These are phyloP conservation scores for Globisporangium orthogonon DNA, from an alignment of 352 stramenopile species.

Conservation along the genomic window DNA sequence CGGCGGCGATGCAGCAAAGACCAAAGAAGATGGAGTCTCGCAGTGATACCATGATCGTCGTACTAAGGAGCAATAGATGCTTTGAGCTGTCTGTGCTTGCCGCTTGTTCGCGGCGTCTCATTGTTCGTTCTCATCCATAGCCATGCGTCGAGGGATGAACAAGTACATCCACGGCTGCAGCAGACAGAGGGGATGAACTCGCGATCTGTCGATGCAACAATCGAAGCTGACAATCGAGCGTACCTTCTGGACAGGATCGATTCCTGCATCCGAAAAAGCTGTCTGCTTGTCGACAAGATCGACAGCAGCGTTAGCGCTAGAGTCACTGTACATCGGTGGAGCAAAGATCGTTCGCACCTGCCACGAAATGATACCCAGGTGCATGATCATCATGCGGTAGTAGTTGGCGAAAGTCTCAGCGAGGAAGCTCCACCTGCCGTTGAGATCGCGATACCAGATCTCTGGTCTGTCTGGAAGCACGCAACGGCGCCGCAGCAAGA, in stretches of 20 bases:
- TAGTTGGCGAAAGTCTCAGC: slow-evolving; percentile 65
- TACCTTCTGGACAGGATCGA: slow-evolving; percentile 58
- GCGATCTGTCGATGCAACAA: no score
- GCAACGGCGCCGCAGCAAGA: no score
- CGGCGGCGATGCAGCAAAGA: slow-evolving; percentile 11
- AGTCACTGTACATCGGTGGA: neutral
- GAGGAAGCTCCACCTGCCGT: slow-evolving; percentile 61
- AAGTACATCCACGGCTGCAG: slow-evolving; percentile 69
- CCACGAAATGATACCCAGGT: slow-evolving; percentile 73
- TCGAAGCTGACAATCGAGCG: neutral
- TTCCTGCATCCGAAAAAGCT: slow-evolving; percentile 51
- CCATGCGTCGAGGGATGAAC: slow-evolving; percentile 66
- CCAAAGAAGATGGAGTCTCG: neutral
- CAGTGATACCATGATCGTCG: neutral
- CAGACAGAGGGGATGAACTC: neutral
- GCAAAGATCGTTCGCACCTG: slow-evolving; percentile 24
- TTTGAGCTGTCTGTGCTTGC: neutral
- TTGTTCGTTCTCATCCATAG: slow-evolving; percentile 30
- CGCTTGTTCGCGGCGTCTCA: neutral
- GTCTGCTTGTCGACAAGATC: slow-evolving; percentile 15
- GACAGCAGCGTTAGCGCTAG: neutral
- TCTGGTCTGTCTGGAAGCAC: slow-evolving; percentile 27
- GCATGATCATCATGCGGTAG: slow-evolving; percentile 77
- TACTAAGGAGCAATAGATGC: neutral
- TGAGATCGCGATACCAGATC: slow-evolving; percentile 62